Conservation (phyloP, 164 flowering plant genomes). For the Vitis amurensis region DNA sequence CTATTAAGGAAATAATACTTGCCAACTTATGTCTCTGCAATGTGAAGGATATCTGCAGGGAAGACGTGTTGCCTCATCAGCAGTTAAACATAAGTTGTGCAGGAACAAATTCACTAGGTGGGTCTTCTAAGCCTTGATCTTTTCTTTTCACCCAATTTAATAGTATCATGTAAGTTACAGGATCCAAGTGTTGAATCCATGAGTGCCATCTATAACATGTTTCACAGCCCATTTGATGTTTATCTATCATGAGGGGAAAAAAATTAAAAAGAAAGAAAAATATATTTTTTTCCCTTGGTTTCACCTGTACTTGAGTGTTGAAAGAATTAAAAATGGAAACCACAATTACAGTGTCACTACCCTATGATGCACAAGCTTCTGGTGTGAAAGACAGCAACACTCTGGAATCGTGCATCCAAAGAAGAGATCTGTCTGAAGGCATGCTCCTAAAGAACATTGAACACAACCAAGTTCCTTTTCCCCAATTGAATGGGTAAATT, state of each 20-base stretch:
- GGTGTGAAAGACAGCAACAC: slow-evolving; percentile 14
- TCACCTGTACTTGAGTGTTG: not conserved
- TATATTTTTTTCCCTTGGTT: not conserved
- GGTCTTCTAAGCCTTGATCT: slow-evolving; percentile 7
- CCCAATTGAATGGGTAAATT: slow-evolving; percentile 29
- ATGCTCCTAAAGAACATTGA: slow-evolving; percentile 19
- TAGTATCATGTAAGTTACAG: not conserved
- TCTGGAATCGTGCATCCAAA: slow-evolving; percentile 22
- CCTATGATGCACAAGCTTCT: slow-evolving; percentile 20
- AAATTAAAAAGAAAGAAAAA: too few species aligned
- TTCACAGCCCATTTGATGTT: not conserved
- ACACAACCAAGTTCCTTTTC: slow-evolving; percentile 18
- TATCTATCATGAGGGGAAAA: not conserved
- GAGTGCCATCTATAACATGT: not conserved
- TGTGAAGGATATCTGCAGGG: slow-evolving; percentile 40
- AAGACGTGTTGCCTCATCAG: slow-evolving; percentile 23
- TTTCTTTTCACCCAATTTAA: not conserved
- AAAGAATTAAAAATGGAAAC: slow-evolving; percentile 10
- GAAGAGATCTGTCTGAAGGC: slow-evolving; percentile 17
- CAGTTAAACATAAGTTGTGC: slow-evolving; percentile 23
- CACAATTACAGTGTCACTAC: slow-evolving; percentile 17
- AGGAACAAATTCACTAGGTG: slow-evolving; percentile 36
- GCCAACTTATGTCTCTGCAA: slow-evolving; percentile 2
- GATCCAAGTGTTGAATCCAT: not conserved
- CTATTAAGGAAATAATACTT: not conserved